A percentile compares a stretch with the other conserved stretches of the same genome.
phyloP scores from a whole-genome alignment of 306 rosid genomes.

The Cucurbita pepo region DNA sequence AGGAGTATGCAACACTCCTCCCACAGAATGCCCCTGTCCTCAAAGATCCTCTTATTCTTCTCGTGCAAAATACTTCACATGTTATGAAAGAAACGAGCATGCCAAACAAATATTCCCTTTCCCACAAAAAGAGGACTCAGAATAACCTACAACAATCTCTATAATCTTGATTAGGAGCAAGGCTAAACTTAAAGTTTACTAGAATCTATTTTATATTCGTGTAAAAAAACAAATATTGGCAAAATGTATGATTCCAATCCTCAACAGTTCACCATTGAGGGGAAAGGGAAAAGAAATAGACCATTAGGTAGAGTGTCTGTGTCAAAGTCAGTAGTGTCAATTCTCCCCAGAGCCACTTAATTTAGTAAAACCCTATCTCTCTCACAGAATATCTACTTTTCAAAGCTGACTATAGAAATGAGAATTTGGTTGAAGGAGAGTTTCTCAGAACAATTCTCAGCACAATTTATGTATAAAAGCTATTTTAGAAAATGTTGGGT shows the following conservation, averaged over 20 bases:
- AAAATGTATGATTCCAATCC: neutral
- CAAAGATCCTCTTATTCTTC: neutral
- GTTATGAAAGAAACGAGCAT: neutral
- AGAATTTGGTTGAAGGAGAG: neutral
- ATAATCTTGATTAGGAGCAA: no score
- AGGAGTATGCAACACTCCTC: neutral
- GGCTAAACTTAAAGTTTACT: neutral
- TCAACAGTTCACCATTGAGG: neutral
- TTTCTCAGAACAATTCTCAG: neutral
- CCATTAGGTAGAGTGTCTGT: neutral
- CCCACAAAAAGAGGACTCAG: no score
- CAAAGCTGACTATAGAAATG: neutral
- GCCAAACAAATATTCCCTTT: no score
- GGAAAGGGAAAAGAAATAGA: neutral
- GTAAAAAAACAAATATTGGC: neutral
- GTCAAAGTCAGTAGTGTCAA: neutral
- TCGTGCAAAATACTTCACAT: neutral
- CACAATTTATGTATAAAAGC: neutral
- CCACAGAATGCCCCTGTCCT: neutral
- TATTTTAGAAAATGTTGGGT: neutral
- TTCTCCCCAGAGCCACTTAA: neutral
- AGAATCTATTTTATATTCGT: neutral
- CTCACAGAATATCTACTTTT: neutral
- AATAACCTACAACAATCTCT: no score
- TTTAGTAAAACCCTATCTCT: neutral